Evolutionary conservation across 306 rosid species (phyloP).

Genomic region (Bauhinia variegata): DNA sequence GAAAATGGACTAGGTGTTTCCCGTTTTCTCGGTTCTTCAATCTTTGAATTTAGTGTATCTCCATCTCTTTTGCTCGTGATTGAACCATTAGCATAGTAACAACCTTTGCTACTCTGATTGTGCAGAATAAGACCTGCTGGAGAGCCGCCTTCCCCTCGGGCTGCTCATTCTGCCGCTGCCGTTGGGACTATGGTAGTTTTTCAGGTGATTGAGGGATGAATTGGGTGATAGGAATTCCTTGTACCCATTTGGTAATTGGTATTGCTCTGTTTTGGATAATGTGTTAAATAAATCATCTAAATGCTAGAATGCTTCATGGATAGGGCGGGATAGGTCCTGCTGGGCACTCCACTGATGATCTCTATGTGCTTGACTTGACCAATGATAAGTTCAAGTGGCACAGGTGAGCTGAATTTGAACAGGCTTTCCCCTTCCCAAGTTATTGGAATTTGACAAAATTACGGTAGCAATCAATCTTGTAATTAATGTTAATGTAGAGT

Average conservation of each 20-base stretch:
- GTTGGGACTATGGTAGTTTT: conserved; percentile 99
- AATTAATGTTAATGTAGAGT: conserved; percentile 60
- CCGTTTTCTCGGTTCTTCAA: neutral
- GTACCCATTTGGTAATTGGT: conserved; percentile 1
- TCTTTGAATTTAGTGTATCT: neutral
- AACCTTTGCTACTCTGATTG: conserved; percentile 36
- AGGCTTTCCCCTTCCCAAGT: conserved; percentile 25
- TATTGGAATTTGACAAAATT: conserved; percentile 27
- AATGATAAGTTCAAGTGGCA: conserved; percentile 98
- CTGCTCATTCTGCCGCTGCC: conserved; percentile 94
- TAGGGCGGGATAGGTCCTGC: conserved; percentile 99
- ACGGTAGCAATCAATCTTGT: conserved; percentile 21
- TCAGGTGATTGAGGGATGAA: conserved; percentile 64
- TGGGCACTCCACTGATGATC: conserved; percentile 96
- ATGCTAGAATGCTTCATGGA: conserved; percentile 44
- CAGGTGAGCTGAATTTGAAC: conserved; percentile 61
- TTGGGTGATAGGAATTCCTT: conserved; percentile 5
- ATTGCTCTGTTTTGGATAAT: conserved; percentile 14
- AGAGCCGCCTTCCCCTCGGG: conserved; percentile 98
- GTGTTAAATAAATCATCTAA: conserved; percentile 27
- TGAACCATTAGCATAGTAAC: conserved; percentile 39
- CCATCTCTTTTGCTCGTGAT: neutral
- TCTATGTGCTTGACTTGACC: conserved; percentile 84
- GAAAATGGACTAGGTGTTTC: conserved; percentile 88
- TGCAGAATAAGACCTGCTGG: conserved; percentile 88